Evolutionary conservation across 2,329 filamentous ascomycete species (phyloP).

Genomic region (Fusarium verrucosum): DNA sequence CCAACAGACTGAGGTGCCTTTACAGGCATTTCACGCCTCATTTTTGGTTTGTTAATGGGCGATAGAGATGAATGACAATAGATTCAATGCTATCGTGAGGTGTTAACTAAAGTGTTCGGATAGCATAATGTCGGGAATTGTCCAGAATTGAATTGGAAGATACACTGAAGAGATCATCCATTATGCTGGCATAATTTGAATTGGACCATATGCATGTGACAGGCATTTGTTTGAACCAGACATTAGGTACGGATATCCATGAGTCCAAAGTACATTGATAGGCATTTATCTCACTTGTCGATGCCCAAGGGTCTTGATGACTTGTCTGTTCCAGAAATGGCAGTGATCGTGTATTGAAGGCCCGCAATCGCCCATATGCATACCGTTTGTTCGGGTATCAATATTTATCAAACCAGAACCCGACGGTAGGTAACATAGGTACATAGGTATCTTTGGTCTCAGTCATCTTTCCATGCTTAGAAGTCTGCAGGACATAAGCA

Average conservation of each 20-base stretch:
- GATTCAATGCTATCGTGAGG: neutral
- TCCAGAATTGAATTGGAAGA: neutral
- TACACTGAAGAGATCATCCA: neutral
- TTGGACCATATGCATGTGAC: neutral
- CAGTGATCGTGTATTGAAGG: neutral
- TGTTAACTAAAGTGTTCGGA: neutral
- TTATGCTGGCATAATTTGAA: neutral
- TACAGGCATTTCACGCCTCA: slow-evolving; percentile 24
- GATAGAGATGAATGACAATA: neutral
- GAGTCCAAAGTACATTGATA: neutral
- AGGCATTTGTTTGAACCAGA: neutral
- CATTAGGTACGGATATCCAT: neutral
- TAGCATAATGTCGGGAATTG: neutral
- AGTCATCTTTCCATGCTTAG: neutral
- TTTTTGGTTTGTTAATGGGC: slow-evolving; percentile 17
- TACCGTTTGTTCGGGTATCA: slow-evolving; percentile 1
- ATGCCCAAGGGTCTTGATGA: neutral
- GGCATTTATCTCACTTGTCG: neutral
- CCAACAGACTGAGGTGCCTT: slow-evolving; percentile 9
- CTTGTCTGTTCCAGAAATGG: neutral
- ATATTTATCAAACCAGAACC: neutral
- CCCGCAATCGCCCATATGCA: neutral
- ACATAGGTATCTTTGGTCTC: neutral
- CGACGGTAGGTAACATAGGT: neutral
- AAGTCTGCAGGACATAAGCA: slow-evolving; percentile 2